Evolutionary conservation across 2,329 filamentous ascomycete genomes (phyloP).

Genomic region (Talaromyces pinophilus): DNA sequence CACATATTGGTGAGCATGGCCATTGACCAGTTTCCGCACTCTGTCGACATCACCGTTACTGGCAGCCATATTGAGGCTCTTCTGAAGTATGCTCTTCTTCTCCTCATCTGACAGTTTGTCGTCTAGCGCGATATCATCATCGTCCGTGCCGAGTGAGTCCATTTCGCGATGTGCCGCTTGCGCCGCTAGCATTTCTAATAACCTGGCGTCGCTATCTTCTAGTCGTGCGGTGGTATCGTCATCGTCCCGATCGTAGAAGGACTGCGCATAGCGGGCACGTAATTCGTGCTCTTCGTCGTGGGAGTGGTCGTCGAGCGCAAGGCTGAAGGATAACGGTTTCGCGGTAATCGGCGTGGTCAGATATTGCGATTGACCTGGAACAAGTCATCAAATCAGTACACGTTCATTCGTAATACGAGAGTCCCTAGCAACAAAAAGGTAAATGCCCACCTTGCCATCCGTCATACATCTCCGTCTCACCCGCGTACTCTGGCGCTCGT

Average conservation of each 20-base stretch:
- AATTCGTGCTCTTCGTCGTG: slow-evolving; percentile 63
- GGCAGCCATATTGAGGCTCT: slow-evolving; percentile 87
- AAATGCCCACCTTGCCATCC: slow-evolving; percentile 83
- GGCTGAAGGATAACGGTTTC: slow-evolving; percentile 81
- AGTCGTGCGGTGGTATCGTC: slow-evolving; percentile 49
- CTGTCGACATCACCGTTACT: slow-evolving; percentile 91
- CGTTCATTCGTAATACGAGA: not conserved
- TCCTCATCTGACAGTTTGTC: slow-evolving; percentile 72
- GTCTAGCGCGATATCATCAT: slow-evolving; percentile 75
- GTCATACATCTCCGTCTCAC: slow-evolving; percentile 97
- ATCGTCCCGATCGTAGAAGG: slow-evolving; percentile 29
- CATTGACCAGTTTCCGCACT: slow-evolving; percentile 72
- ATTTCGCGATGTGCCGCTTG: slow-evolving; percentile 83
- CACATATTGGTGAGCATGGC: slow-evolving; percentile 72
- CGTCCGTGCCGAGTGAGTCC: slow-evolving; percentile 69
- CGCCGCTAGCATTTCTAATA: slow-evolving; percentile 94
- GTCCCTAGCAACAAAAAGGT: not conserved
- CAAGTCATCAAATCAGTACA: not conserved
- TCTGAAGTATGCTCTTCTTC: slow-evolving; percentile 81
- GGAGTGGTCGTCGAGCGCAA: slow-evolving; percentile 75
- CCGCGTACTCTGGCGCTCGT: slow-evolving; percentile 64
- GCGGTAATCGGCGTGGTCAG: slow-evolving; percentile 82
- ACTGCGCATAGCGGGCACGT: slow-evolving; percentile 37
- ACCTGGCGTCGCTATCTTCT: slow-evolving; percentile 78
- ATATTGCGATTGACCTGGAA: slow-evolving; percentile 87